These are phyloP conservation scores for Colletotrichum melonis DNA, from an alignment of 2,329 filamentous ascomycete genomes.

Conservation along the genomic window DNA sequence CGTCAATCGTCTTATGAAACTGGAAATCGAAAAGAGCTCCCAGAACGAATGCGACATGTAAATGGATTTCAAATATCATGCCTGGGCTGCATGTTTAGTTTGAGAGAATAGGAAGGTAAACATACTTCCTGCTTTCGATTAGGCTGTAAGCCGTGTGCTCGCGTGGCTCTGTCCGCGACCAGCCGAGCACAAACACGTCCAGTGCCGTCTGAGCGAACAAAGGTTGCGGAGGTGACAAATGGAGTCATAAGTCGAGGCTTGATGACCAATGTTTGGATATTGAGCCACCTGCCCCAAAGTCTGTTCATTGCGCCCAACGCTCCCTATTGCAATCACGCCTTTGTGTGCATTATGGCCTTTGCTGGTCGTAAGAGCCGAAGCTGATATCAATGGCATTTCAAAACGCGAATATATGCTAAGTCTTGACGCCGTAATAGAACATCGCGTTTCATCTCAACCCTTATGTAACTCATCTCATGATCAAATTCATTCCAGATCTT, in stretches of 20 bases:
- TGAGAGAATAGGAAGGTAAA: not conserved
- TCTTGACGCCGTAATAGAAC: too few species aligned
- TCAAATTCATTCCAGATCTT: not conserved
- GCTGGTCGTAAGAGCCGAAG: too few species aligned
- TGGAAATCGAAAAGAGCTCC: too few species aligned
- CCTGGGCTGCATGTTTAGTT: not conserved
- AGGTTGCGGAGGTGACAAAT: not conserved
- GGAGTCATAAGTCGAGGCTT: not conserved
- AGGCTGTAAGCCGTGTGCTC: not conserved
- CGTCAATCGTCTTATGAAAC: too few species aligned
- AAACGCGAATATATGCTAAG: not conserved
- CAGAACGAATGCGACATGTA: too few species aligned
- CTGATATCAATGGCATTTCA: too few species aligned
- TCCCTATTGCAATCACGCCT: not conserved
- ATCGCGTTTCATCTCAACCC: too few species aligned
- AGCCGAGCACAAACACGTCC: not conserved
- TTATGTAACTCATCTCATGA: not conserved
- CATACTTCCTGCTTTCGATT: not conserved
- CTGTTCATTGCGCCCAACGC: not conserved
- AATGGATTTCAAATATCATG: too few species aligned
- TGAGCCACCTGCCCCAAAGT: not conserved
- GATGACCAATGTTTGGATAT: too few species aligned
- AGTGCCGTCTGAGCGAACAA: not conserved
- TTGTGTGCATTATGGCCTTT: not conserved
- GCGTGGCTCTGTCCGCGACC: not conserved